Evolutionary conservation across 2,329 filamentous ascomycete genomes (phyloP).

Genomic region (Sclerotinia borealis): DNA sequence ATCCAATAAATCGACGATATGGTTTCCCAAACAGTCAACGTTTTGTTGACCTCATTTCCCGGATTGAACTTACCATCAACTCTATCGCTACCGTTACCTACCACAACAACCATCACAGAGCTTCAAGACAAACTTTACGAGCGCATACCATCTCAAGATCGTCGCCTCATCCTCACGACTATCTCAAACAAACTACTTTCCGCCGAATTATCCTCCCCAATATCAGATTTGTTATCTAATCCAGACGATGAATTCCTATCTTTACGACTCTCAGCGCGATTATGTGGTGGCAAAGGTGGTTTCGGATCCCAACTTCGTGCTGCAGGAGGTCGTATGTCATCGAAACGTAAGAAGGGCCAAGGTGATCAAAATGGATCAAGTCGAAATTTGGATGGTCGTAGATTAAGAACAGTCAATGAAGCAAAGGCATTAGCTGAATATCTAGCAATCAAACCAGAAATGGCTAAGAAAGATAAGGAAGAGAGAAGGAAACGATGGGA

Average conservation of each 20-base stretch:
- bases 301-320: conserved; percentile 96
- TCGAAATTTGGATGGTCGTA: conserved; percentile 84
- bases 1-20: conserved; percentile 37
- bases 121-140: conserved; percentile 58
- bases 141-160: conserved; percentile 52
- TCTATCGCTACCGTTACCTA: conserved; percentile 65
- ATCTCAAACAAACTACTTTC: conserved; percentile 67
- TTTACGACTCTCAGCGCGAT: conserved; percentile 69
- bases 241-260: conserved; percentile 65
- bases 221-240: conserved; percentile 56
- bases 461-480: conserved; percentile 92
- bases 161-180: conserved; percentile 73
- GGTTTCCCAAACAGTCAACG: conserved; percentile 59
- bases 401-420: conserved; percentile 86
- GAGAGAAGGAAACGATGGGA: conserved; percentile 80
- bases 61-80: conserved; percentile 81
- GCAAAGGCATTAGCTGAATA: conserved; percentile 95
- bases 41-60: conserved; percentile 78
- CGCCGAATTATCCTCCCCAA: conserved; percentile 43
- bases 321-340: conserved; percentile 96
- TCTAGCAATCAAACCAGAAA: conserved; percentile 89
- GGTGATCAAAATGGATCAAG: conserved; percentile 84
- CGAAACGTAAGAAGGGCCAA: conserved; percentile 74
- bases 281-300: conserved; percentile 93
- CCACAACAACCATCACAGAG: conserved; percentile 59